A percentile compares a stretch with the other conserved stretches of the same genome.
These are phyloP conservation scores for Botryobasidium botryosum DNA, from an alignment of 768 basidiomycete genomes.

Conservation along the genomic window DNA sequence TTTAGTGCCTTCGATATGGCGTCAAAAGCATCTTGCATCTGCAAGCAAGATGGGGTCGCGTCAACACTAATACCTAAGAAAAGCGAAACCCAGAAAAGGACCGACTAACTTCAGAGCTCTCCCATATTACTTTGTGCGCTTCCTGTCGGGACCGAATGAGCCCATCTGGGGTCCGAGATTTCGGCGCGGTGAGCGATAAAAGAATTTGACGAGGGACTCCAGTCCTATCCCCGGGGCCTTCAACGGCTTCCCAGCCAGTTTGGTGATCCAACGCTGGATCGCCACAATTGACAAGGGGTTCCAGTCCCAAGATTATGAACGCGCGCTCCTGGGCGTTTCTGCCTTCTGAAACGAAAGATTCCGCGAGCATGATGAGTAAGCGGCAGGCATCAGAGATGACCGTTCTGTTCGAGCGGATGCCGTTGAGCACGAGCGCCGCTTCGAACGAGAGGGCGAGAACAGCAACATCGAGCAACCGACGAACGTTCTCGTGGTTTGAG, in stretches of 20 bases:
- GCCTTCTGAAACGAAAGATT: constrained; percentile 22
- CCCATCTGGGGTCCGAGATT: too few relatives aligned
- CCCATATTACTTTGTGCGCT: too few relatives aligned
- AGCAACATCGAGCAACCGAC: constrained; percentile 52
- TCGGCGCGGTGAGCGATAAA: too few relatives aligned
- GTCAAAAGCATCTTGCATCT: not conserved
- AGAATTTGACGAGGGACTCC: too few relatives aligned
- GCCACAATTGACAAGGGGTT: constrained; percentile 38
- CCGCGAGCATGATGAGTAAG: constrained; percentile 27
- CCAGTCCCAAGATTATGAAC: constrained; percentile 44
- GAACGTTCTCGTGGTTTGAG: constrained; percentile 43
- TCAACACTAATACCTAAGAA: too few relatives aligned
- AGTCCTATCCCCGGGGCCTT: too few relatives aligned
- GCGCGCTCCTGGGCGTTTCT: constrained; percentile 52
- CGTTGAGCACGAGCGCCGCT: constrained; percentile 44
- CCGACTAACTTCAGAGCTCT: too few relatives aligned
- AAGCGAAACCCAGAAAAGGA: too few relatives aligned
- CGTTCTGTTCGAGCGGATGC: constrained; percentile 38
- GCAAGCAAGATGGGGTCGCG: too few relatives aligned
- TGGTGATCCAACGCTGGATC: constrained; percentile 14
- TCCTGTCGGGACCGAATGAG: too few relatives aligned
- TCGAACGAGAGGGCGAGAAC: constrained; percentile 54
- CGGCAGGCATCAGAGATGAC: constrained; percentile 50
- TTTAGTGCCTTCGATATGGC: too few relatives aligned
- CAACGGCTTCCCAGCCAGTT: not conserved